Base-by-base conservation (phyloP, 129 eudicot species). In the Flaveria trinervia region DNA sequence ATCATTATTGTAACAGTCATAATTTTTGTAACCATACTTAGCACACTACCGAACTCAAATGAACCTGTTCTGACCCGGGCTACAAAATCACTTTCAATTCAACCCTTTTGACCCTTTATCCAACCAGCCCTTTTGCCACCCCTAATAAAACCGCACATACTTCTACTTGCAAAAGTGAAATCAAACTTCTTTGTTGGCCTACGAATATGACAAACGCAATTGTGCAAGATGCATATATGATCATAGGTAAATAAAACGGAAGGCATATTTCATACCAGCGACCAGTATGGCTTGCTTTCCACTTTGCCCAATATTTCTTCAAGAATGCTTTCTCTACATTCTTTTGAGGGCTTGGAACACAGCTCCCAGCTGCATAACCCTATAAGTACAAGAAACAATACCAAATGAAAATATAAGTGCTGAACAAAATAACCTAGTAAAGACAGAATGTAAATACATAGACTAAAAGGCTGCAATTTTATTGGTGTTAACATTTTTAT, bases 331-430 rank as follows among this genome's bases (percentile, higher is more conserved):
- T 95, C 85, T 95, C 97, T 64, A 95, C 97, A 68, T 91, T 95
- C 79, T 95, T 95, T 44, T 83, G 87, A 50, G 99, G 96, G 80
- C 99, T 88, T 66, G 99, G 99, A 62, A 95, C 82, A 81, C 92
- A 90, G 80, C 83, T 89, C 70, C 99, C 99, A 69, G 99, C 99
- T 46, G 94, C 99, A 88, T 95, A 95, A 54, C 99, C 99, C 99
- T 95, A 76, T 72, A 67, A 77, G 70, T 54, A 82, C 73, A 68
- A 68, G 22, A 84, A 66, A 33, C 1, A 10, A 70, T 65, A 71
- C 20, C 41, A 9, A 4, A 30, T 62, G 5, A 61, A 61, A 61
- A 61, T 28, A 13, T 1, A 18, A 56, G 10, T 56, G 1, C 7
- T 36, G 1, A 6, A 56, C 25, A 64, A 81, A 68, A 15, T 72